Evolutionary conservation across 768 basidiomycete genomes (phyloP), one percentile per base, ranked within the genome.

Genomic region (Clathrus columnatus): DNA sequence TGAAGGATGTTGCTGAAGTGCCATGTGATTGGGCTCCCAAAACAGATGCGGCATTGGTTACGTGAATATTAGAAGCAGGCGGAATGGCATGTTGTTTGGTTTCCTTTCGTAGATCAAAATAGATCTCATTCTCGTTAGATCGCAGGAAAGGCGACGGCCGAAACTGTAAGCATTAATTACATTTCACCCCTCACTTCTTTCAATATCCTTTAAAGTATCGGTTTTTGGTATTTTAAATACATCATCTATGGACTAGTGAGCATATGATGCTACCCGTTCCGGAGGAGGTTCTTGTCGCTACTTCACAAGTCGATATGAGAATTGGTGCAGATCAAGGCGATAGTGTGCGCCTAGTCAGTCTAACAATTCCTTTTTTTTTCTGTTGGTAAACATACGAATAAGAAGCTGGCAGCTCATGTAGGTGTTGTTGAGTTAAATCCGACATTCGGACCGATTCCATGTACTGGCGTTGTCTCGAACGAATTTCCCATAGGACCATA

Each of bases 241-340:
- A 5, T 67, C 72, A 68, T 70, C 1, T 62, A 60, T 21, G 74
- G 74, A 0, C 73, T 72, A 17, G 72, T 75, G 11, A 68, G 75
- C 74, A 0, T 73, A 71, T 57, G 73, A 69, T 11, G 61, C 57
- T 18, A 72, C 73, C n/a, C 73, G 72, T 36, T 71, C 70, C 7
- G 62, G 69, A 7, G 75, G 74, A 4, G 75, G 75, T 5, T 72
- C 69, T 75, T n/a, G 63, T 77, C 5, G 72, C 69, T 0, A 60
- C 64, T 3, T 71, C 70, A 10, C 67, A 65, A 24, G 71, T 69
- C 14, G 74, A 76, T 51, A 65, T 77, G 67, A 73, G 67, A n/a
- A 69, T 77, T 27, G 76, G 76, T 0, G 74, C 72, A 10, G 75
- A 77, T 57, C 75, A 77, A 57, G 75, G 75, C 21, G 75, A 75